Conservation (phyloP, 352 stramenopile genomes). For the Phytophthora citrophthora region DNA sequence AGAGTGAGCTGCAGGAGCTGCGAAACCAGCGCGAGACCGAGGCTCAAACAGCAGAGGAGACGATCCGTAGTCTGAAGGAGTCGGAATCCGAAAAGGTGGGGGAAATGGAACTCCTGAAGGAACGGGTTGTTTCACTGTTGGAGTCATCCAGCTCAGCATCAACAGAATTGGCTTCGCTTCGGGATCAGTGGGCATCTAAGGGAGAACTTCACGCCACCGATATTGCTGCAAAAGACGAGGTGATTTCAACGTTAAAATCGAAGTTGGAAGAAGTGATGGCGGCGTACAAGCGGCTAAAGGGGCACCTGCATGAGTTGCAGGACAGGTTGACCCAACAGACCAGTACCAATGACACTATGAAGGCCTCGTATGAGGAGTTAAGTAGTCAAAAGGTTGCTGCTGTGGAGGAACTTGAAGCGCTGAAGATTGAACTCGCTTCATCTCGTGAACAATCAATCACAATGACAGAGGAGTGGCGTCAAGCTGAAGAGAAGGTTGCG, state of each 20-base stretch:
- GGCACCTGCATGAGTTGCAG: slow-evolving; percentile 51
- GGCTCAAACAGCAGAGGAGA: no score
- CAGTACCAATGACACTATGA: slow-evolving; percentile 30
- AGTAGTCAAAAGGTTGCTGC: slow-evolving; percentile 20
- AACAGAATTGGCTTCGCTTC: slow-evolving; percentile 26
- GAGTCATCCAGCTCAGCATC: slow-evolving; percentile 8
- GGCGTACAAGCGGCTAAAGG: slow-evolving; percentile 69
- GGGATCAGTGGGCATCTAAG: slow-evolving; percentile 19
- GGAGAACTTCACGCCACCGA: slow-evolving; percentile 15
- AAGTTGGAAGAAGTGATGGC: slow-evolving; percentile 69
- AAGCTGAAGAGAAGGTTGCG: slow-evolving; percentile 15
- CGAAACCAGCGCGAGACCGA: no score
- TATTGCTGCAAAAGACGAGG: slow-evolving; percentile 46
- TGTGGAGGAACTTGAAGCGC: slow-evolving; percentile 31
- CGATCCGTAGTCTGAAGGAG: no score
- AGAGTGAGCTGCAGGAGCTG: no score
- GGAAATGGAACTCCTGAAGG: slow-evolving; percentile 13
- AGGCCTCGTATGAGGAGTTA: slow-evolving; percentile 35
- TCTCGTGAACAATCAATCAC: slow-evolving; percentile 18
- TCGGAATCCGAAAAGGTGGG: no score
- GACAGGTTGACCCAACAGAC: slow-evolving; percentile 47
- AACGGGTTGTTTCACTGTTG: slow-evolving; percentile 30
- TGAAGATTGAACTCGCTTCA: slow-evolving; percentile 39
- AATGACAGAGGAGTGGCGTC: slow-evolving; percentile 21
- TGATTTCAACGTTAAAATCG: slow-evolving; percentile 58